Evolutionary conservation across 2,329 filamentous ascomycete genomes (phyloP).

Genomic region (Talaromyces atroroseus): DNA sequence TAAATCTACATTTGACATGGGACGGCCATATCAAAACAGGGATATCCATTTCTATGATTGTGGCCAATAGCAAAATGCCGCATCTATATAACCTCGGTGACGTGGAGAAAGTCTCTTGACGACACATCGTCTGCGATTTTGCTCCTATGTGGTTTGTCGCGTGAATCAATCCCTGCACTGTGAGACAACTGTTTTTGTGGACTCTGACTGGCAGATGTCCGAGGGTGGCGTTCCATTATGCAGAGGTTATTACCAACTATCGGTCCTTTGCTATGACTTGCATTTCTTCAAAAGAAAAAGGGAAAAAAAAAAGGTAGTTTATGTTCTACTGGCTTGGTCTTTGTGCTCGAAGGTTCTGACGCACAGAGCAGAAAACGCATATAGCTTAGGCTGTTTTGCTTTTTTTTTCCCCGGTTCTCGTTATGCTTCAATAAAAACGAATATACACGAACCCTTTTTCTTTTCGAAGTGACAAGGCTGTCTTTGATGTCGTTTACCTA

Average conservation of each 20-base stretch:
- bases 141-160: conserved; percentile 3
- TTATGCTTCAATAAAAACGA: neutral
- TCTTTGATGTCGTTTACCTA: neutral
- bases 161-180: conserved; percentile 11
- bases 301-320: neutral
- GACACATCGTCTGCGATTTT: neutral
- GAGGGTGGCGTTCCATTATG: conserved; percentile 10
- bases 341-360: neutral
- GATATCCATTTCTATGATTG: neutral
- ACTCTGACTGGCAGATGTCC: conserved; percentile 4
- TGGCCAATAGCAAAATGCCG: conserved; percentile 10
- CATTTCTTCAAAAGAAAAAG: conserved; percentile 5
- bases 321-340: conserved; percentile 3
- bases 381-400: neutral
- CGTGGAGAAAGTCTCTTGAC: conserved; percentile 8
- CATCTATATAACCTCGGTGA: conserved; percentile 10
- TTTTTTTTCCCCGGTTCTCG: neutral
- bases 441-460: neutral
- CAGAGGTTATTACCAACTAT: conserved; percentile 3
- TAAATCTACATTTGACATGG: conserved; percentile 9
- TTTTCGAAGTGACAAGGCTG: neutral
- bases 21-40: neutral
- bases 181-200: neutral
- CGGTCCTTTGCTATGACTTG: conserved; percentile 9
- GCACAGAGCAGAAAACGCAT: neutral